phyloP scores from a whole-genome alignment of 345 rosid species.

The Anastatica hierochuntica region DNA sequence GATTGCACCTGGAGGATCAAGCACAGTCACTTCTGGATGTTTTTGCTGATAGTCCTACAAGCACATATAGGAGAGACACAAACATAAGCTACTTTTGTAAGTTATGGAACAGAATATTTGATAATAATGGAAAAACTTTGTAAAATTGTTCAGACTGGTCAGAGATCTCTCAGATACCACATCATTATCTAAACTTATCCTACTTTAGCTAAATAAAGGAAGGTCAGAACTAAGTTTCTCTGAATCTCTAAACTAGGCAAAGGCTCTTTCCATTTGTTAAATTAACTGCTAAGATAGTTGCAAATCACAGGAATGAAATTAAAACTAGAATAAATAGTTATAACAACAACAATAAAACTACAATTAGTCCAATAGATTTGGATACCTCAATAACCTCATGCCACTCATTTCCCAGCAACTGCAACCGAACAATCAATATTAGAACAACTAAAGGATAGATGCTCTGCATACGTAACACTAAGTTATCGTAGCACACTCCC shows the following conservation, averaged over 20 bases:
- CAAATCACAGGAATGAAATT: too few species aligned
- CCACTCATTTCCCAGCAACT: conserved; percentile 77
- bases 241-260: too few species aligned
- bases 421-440: conserved; percentile 18
- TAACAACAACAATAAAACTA: not conserved
- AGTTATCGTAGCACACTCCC: too few species aligned
- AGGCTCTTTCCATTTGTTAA: too few species aligned
- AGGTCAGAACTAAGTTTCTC: not conserved
- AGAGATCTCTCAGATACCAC: not conserved
- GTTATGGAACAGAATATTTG: not conserved
- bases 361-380: not conserved
- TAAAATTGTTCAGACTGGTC: not conserved
- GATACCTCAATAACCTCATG: conserved; percentile 61
- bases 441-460: not conserved
- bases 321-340: too few species aligned
- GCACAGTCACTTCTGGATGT: conserved; percentile 69
- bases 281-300: too few species aligned
- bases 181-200: not conserved
- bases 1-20: conserved; percentile 87
- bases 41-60: conserved; percentile 65
- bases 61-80: not conserved
- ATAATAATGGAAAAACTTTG: too few species aligned
- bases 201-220: too few species aligned
- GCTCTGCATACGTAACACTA: too few species aligned
- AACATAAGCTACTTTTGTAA: too few species aligned